Conservation (phyloP, 2,329 filamentous ascomycete species). For the Ascosphaera apis region DNA sequence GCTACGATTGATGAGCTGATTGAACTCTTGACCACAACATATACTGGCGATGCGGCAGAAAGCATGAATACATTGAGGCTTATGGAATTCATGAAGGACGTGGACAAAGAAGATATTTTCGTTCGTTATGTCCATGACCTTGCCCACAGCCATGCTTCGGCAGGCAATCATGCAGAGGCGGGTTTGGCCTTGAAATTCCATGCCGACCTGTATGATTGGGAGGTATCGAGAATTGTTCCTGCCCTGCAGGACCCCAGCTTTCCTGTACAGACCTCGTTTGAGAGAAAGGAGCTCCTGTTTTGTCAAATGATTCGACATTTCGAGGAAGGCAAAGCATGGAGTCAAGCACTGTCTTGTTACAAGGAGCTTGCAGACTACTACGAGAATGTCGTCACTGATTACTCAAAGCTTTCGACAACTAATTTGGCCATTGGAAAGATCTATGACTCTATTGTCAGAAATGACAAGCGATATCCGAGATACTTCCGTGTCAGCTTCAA, state of each 20-base stretch:
- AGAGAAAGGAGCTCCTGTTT: conserved; percentile 77
- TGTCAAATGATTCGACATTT: conserved; percentile 90
- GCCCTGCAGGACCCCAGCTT: conserved; percentile 53
- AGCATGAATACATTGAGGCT: conserved; percentile 73
- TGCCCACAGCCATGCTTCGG: conserved; percentile 49
- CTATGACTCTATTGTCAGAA: conserved; percentile 69
- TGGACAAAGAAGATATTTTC: conserved; percentile 94
- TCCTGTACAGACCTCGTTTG: conserved; percentile 66
- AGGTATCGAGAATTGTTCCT: conserved; percentile 41
- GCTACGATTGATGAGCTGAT: conserved; percentile 73
- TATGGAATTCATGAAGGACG: conserved; percentile 91
- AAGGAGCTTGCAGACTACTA: conserved; percentile 83
- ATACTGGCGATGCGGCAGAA: conserved; percentile 50
- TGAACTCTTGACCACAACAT: conserved; percentile 72
- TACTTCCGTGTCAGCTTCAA: conserved; percentile 86
- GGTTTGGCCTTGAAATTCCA: conserved; percentile 75
- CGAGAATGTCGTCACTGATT: conserved; percentile 73
- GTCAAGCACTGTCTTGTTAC: conserved; percentile 66
- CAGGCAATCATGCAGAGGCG: conserved; percentile 64
- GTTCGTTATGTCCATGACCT: conserved; percentile 89
- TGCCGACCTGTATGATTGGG: conserved; percentile 83
- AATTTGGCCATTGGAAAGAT: conserved; percentile 81
- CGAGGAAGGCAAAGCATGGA: conserved; percentile 87
- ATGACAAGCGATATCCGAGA: conserved; percentile 52
- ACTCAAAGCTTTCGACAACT: conserved; percentile 68